Base-by-base conservation (phyloP, 2,329 filamentous ascomycete genomes). In the Fusarium anthophilum region DNA sequence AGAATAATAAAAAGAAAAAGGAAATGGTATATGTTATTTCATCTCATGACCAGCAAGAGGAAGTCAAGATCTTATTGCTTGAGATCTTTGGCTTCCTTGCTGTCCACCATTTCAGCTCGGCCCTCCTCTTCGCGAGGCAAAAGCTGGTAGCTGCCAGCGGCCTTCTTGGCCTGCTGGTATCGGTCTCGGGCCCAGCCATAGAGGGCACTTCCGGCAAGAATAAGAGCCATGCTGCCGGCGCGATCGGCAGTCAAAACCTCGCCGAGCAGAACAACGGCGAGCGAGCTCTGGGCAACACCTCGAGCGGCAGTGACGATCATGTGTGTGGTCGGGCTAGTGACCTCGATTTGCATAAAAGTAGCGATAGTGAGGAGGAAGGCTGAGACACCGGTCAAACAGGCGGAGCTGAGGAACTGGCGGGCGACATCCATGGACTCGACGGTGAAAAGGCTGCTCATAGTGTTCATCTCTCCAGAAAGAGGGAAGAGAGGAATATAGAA, bases 271-370 rank as follows among this genome's bases (percentile, higher is more conserved):
- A 78, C 56, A 30, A 78, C 76, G 24, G 76, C 76, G 28, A 78
- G 69, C 11, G 76, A 78, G 61, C 76, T 78, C 60, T 78, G 76
- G 20, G 76, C 76, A 32, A 78, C 76, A 54, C 76, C 76, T 55
- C 76, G 74, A 24, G 76, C 76, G 28, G 76, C 76, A 15, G 76
- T 78, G 18, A 78, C 76, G n/a, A 78, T 75, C 76, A 78, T 78
- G 53, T 78, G 76, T 8, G 76, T 78, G n/a, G 76, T 78, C 41
- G 76, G 76, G 62, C 74, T 77, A 35, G 76, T 78, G 28, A 78
- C 76, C 56, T 78, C 76, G 63, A 78, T 78, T 56, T 78, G 76
- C 76, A 78, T 78, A 45, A 78, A 78, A 8, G 76, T 78, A 14
- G 76, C 76, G 61, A 78, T 78, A 17, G 76, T 78, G 24, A 78